A percentile compares a stretch with the other conserved stretches of the same genome.
Conservation (phyloP, 2,329 filamentous ascomycete genomes). For the Hyphodiscus sp. region DNA sequence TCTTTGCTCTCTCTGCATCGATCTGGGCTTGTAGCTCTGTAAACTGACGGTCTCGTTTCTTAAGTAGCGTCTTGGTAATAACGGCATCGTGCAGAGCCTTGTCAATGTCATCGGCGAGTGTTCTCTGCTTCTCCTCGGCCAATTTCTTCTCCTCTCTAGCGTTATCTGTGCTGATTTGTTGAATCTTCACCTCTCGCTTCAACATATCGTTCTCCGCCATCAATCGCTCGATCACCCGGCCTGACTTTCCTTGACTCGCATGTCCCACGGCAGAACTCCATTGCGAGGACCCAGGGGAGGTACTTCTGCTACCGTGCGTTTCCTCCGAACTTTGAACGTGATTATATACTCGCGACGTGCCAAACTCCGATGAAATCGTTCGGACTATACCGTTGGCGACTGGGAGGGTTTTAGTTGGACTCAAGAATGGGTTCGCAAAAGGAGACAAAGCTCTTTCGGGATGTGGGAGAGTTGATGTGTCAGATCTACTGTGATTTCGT, state of each 20-base stretch:
- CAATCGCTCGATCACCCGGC: slow-evolving; percentile 72
- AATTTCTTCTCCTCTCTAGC: slow-evolving; percentile 61
- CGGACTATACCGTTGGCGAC: slow-evolving; percentile 18
- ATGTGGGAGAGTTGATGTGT: slow-evolving; percentile 16
- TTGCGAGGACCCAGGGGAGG: slow-evolving; percentile 15
- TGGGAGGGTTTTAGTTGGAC: slow-evolving; percentile 10
- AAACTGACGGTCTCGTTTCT: slow-evolving; percentile 68
- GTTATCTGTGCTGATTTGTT: slow-evolving; percentile 60
- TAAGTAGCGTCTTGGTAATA: slow-evolving; percentile 64
- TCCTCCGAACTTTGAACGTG: slow-evolving; percentile 17
- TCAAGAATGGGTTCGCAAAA: slow-evolving; percentile 12
- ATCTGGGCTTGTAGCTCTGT: slow-evolving; percentile 59
- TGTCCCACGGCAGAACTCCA: slow-evolving; percentile 66
- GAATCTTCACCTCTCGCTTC: slow-evolving; percentile 65
- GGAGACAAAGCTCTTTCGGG: slow-evolving; percentile 17
- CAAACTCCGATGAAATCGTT: slow-evolving; percentile 28
- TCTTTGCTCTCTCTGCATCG: slow-evolving; percentile 56
- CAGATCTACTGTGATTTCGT: slow-evolving; percentile 12
- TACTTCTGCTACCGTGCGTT: slow-evolving; percentile 1
- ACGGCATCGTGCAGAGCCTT: slow-evolving; percentile 63
- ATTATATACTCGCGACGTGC: slow-evolving; percentile 20
- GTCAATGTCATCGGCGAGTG: slow-evolving; percentile 58
- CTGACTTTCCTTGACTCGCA: slow-evolving; percentile 66
- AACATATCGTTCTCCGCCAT: slow-evolving; percentile 75
- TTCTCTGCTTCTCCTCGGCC: slow-evolving; percentile 65